phyloP scores from a whole-genome alignment of 352 stramenopile species.

The Pythium volutum region DNA sequence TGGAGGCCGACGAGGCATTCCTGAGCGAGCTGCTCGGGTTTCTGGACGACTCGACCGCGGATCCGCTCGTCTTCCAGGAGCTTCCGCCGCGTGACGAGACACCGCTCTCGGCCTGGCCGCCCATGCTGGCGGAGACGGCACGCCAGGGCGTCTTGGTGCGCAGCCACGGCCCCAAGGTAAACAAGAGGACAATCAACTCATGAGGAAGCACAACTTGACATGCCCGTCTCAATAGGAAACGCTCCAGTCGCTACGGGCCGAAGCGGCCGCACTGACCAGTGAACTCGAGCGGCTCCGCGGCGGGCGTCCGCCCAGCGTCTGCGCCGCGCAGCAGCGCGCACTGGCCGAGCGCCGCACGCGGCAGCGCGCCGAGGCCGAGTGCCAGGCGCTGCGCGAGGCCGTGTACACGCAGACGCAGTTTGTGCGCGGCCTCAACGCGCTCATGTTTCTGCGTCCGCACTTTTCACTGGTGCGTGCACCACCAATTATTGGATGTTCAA shows the following conservation, averaged over 20 bases:
- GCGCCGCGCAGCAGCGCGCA: constrained; percentile 1
- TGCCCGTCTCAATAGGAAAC: neutral
- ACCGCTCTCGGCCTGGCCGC: neutral
- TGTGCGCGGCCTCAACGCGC: neutral
- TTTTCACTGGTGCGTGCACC: neutral
- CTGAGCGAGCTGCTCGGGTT: constrained; percentile 6
- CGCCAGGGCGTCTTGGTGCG: neutral
- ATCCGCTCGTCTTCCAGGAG: neutral
- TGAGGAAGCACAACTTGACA: neutral
- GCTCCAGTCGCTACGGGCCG: neutral
- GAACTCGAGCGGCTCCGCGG: constrained; percentile 7
- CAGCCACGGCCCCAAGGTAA: no score
- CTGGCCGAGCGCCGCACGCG: constrained; percentile 9
- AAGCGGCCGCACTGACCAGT: neutral
- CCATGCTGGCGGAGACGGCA: no score
- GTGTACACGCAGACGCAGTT: neutral
- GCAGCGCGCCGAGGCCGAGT: neutral
- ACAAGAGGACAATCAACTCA: no score
- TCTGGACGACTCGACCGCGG: neutral
- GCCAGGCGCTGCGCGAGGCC: constrained; percentile 2
- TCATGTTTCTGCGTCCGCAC: neutral
- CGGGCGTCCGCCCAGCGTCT: neutral
- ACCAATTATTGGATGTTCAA: no score
- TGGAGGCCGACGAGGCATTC: constrained; percentile 1
- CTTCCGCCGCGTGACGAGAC: neutral